Base-by-base conservation (phyloP, 2,329 filamentous ascomycete species). In the Trichoderma polysporum region DNA sequence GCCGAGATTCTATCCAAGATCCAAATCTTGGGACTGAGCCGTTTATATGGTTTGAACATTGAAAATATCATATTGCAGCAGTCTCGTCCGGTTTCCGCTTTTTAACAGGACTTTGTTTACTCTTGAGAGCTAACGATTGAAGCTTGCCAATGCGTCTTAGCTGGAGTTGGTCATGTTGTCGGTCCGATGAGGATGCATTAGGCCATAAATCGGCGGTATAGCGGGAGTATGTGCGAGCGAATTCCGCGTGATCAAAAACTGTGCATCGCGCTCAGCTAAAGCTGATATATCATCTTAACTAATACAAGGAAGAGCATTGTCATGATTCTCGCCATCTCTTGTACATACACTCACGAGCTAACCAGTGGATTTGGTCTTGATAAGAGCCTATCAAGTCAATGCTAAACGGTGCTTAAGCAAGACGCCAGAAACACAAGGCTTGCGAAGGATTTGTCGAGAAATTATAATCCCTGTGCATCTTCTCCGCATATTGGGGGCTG, bases 171-270 rank as follows among this genome's bases (percentile, higher is more conserved):
- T 27, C 17, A 60, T 50, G 41, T 27, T 61, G 50, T 61, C 58
- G 58, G 58, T 37, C 58, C 58, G 58, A 61, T 61, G 41, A 9
- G 10, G 45, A 50, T 22, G 31, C 58, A 50, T 49, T 50, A 25
- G 19, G 22, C 31, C 9, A 49, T 35, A 25, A 47, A 47, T 59
- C 56, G 58, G 58, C 58, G 50, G 58, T 22, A 61, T 31, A 50
- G 7, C 58, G 58, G 58, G 50, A 61, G 58, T 41, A 61, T 61
- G n/a, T 37, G 54, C 29, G 27, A 27, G 19, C 29, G 45, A 50
- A 4, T 8, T 13, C 29, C 58, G 58, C 58, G 45, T 61, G 58
- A 61, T 61, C 58, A 22, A 25, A 47, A 47, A 12, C 56, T 47
- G 39, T 41, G 7, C 1, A 10, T 41, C 31, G 31, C n/a, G 0